Base-by-base conservation (phyloP, 805 yeast genomes). In the Kodamaea kakaduensis region DNA sequence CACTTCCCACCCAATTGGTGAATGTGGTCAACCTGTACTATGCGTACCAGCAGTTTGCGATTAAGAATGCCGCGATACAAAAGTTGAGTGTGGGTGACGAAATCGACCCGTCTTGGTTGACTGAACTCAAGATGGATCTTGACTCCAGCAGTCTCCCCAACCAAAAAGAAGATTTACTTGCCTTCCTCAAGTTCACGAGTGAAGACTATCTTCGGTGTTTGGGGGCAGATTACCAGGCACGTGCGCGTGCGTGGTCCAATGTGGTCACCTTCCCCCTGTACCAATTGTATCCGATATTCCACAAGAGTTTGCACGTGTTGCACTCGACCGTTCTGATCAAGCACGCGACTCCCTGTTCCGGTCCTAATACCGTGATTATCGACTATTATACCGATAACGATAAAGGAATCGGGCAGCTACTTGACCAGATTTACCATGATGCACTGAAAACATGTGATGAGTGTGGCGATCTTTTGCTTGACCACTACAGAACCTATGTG, bases 381-480 rank as follows among this genome's bases (percentile, higher is more conserved):
- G 96, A 89, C 42, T 94, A 73, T 51, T 93, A 90, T 54, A 78
- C 95, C 66, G 96, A 87, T 32, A 84, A 81, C 39, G 98, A 94
- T 55, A 81, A 84, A 52, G 81, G 95, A 7, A 59, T 94, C 27
- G 98, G 98, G 1, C 85, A 84, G 48, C 87, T 81, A 46, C 77
- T 93, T 27, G 97, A 94, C 50, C 84, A 81, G 36, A 68, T 80
- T 24, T 81, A 87, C 39, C 64, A 73, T 5, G 81, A 84, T n/a
- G 78, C 86, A 1, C 61, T 69, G 16, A 75, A 70, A 34, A 59
- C 66, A 0, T 93, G 99, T 54, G 70, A 79, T 0, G 96, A 87
- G 41, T 93, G 97, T 61, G 87, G 84, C 0, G 77, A 81, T 13
- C 51, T 71, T 1, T 55, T 83, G 42, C 58, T 75, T 27, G 85